Base-by-base conservation (phyloP, 2,329 filamentous ascomycete genomes). In the Anisogramma anomala region DNA sequence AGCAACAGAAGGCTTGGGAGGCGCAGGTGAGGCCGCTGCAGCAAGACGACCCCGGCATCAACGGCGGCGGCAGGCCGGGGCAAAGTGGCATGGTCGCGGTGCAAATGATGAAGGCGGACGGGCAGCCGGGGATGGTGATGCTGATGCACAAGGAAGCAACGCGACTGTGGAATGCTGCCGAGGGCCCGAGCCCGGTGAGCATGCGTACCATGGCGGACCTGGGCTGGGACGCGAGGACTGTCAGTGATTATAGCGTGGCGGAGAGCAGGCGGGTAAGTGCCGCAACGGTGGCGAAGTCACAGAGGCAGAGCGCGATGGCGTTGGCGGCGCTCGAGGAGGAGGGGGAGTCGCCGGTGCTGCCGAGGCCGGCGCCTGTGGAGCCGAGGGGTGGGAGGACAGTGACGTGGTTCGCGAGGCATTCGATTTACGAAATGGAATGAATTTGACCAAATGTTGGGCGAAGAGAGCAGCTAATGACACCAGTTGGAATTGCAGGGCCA, bases 371-470 rank as follows among this genome's bases (percentile, higher is more conserved):
- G 15, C 15, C 30, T n/a, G 30, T 32, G 30, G 30, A 32, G 4
- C 30, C 15, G 9, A 25, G 28, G 23, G 36, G 27, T 13, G 38
- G 28, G 17, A 19, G 15, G 7, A 43, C 36, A n/a, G 41, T 20
- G 14, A 43, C 36, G 14, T 43, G 41, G 41, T 34, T 43, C 17
- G 41, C 27, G 3, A 39, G 41, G 20, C 36, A 43, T 27, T 43
- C 41, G 3, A 26, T 43, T 10, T 39, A 43, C 14, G 41, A 39
- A 32, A 36, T 39, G 26, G 25, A 31, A 20, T 43, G 32, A 36
- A n/a, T n/a, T n/a, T n/a, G n/a, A n/a, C n/a, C n/a, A n/a, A n/a
- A n/a, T n/a, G n/a, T n/a, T n/a, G n/a, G n/a, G n/a, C n/a, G n/a
- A n/a, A n/a, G n/a, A n/a, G n/a, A n/a, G n/a, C n/a, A n/a, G n/a